Evolutionary conservation across 768 basidiomycete species (phyloP).

Genomic region (Pleurotus giganteus): DNA sequence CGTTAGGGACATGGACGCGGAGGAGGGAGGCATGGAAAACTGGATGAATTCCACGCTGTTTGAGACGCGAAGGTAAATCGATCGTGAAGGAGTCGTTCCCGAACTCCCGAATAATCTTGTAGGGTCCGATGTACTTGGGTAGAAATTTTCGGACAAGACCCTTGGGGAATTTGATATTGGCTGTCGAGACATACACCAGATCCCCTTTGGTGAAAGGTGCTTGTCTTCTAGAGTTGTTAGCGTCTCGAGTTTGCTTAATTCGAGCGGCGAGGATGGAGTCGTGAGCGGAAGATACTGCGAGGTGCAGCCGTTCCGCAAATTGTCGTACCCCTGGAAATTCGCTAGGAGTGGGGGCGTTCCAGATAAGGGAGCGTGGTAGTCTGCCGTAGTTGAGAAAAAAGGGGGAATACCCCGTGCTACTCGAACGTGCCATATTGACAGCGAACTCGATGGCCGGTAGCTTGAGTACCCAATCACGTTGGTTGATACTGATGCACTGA

Average conservation of each 20-base stretch:
- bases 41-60: conserved; percentile 19
- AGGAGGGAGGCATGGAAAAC: conserved; percentile 33
- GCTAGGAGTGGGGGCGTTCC: conserved; percentile 5
- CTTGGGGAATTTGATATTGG: conserved; percentile 21
- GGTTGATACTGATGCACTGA: conserved; percentile 19
- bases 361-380: conserved; percentile 20
- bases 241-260: conserved; percentile 10
- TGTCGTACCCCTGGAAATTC: conserved; percentile 20
- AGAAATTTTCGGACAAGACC: conserved; percentile 31
- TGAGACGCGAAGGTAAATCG: conserved; percentile 14
- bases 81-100: conserved; percentile 10
- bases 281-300: conserved; percentile 24
- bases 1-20: conserved; percentile 21
- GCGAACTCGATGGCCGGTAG: conserved; percentile 34
- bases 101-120: conserved; percentile 14
- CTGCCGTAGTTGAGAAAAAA: conserved; percentile 26
- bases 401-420: conserved; percentile 32
- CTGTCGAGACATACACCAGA: conserved; percentile 20
- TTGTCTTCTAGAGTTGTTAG: conserved; percentile 5
- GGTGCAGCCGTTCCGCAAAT: conserved; percentile 19
- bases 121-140: conserved; percentile 23
- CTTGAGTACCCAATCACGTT: conserved; percentile 26
- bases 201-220: conserved; percentile 7
- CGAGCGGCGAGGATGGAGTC: conserved; percentile 21
- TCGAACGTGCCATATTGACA: conserved; percentile 30